Conservation (phyloP, 2,329 filamentous ascomycete species). For the Aciculosporium take region DNA sequence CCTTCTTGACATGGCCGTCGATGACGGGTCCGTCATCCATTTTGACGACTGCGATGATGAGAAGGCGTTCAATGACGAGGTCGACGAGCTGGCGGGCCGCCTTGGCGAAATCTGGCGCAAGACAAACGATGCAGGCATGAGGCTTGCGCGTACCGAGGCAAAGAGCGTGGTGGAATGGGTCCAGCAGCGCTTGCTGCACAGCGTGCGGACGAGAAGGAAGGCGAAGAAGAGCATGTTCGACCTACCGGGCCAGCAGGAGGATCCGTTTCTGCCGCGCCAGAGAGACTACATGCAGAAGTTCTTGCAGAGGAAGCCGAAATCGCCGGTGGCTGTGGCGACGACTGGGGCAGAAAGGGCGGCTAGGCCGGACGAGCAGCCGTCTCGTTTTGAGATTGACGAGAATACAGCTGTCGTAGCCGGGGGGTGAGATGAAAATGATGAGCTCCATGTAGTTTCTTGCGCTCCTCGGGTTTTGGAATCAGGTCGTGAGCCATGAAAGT, state of each 20-base stretch:
- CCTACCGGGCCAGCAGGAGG: constrained; percentile 18
- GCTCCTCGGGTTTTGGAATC: not conserved
- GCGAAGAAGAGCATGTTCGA: constrained; percentile 40
- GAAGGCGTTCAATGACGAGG: constrained; percentile 49
- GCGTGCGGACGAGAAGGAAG: constrained; percentile 50
- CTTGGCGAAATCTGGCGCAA: constrained; percentile 44
- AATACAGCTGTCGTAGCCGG: constrained; percentile 11
- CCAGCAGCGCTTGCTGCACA: constrained; percentile 56
- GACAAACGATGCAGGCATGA: constrained; percentile 63
- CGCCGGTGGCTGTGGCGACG: not conserved
- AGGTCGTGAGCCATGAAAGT: not conserved
- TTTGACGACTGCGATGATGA: constrained; percentile 18
- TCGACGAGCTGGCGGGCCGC: constrained; percentile 51
- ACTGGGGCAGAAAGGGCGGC: not conserved
- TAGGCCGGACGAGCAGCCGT: not conserved
- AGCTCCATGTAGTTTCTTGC: not conserved
- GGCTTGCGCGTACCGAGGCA: constrained; percentile 57
- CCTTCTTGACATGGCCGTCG: constrained; percentile 63
- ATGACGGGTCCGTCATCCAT: constrained; percentile 34
- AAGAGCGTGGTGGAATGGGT: constrained; percentile 64
- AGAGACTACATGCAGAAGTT: constrained; percentile 37
- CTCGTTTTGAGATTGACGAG: not conserved
- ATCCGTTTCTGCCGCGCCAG: constrained; percentile 28
- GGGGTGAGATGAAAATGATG: constrained; percentile 6
- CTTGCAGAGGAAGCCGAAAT: constrained; percentile 16